Conservation (phyloP, 148 eudicot species). For the Cornus suecica region DNA sequence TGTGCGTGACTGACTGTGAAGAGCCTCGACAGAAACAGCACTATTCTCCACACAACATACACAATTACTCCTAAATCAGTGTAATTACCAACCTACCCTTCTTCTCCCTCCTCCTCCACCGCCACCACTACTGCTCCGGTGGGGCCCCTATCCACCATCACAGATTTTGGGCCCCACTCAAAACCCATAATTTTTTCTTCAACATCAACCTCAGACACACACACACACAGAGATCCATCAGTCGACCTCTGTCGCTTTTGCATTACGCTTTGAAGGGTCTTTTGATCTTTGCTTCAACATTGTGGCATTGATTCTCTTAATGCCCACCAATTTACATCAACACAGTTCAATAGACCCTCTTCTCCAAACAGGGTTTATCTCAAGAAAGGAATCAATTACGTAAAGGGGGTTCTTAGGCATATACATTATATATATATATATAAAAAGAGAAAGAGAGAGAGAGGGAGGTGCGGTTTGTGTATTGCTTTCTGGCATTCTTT, state of each 20-base stretch:
- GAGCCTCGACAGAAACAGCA: too few relatives aligned
- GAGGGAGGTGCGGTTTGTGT: slow-evolving; percentile 4
- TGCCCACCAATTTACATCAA: not conserved
- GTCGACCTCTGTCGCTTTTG: slow-evolving; percentile 16
- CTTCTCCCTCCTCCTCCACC: too few relatives aligned
- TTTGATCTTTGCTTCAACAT: slow-evolving; percentile 18
- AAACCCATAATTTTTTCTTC: too few relatives aligned
- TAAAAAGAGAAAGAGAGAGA: too few relatives aligned
- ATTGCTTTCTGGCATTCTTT: slow-evolving; percentile 31
- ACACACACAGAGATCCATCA: not conserved
- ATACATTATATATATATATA: slow-evolving; percentile 4
- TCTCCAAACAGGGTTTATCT: slow-evolving; percentile 9
- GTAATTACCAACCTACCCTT: too few relatives aligned
- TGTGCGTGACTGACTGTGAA: too few relatives aligned
- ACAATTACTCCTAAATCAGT: too few relatives aligned
- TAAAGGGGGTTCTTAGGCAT: not conserved
- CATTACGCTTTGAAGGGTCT: slow-evolving; percentile 30
- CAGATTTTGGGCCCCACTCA: too few relatives aligned
- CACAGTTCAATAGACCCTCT: not conserved
- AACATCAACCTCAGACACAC: too few relatives aligned
- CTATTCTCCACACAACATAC: too few relatives aligned
- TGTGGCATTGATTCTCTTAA: slow-evolving; percentile 20
- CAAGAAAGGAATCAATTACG: slow-evolving; percentile 23
- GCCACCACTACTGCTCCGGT: too few relatives aligned
- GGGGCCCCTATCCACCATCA: too few relatives aligned